Evolutionary conservation across 2,329 filamentous ascomycete species (phyloP).

Genomic region (Nemania diffusa): DNA sequence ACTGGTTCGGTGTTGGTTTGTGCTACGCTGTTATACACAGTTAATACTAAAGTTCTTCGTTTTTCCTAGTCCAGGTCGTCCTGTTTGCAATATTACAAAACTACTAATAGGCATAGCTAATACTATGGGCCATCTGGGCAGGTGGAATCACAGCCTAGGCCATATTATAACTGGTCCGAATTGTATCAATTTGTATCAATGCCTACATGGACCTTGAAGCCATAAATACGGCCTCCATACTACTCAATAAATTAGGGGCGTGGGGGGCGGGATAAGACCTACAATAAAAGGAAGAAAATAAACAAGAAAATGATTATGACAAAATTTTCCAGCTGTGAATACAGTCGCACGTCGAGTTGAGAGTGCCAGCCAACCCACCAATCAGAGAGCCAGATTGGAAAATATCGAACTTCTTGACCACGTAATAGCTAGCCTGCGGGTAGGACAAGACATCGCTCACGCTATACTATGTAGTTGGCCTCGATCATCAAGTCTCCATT

Average conservation of each 20-base stretch:
- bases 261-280: neutral
- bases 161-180: too few species aligned
- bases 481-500: conserved; percentile 13
- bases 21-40: too few species aligned
- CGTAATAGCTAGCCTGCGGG: conserved; percentile 3
- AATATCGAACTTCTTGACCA: conserved; percentile 3
- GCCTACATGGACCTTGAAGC: neutral
- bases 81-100: too few species aligned
- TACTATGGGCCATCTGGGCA: too few species aligned
- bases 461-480: conserved; percentile 14
- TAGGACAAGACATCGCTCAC: conserved; percentile 6
- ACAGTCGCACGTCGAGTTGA: conserved; percentile 1
- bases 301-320: neutral
- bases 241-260: neutral
- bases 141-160: too few species aligned
- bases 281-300: neutral
- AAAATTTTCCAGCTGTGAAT: neutral
- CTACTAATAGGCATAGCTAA: too few species aligned
- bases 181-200: neutral
- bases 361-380: neutral
- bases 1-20: too few species aligned
- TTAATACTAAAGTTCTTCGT: too few species aligned
- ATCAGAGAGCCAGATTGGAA: conserved; percentile 2
- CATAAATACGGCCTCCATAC: neutral
- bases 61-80: too few species aligned